A percentile compares a stretch with the other conserved stretches of the same genome.
These are phyloP conservation scores for Clathrus columnatus DNA, from an alignment of 768 basidiomycete species.

Conservation along the genomic window DNA sequence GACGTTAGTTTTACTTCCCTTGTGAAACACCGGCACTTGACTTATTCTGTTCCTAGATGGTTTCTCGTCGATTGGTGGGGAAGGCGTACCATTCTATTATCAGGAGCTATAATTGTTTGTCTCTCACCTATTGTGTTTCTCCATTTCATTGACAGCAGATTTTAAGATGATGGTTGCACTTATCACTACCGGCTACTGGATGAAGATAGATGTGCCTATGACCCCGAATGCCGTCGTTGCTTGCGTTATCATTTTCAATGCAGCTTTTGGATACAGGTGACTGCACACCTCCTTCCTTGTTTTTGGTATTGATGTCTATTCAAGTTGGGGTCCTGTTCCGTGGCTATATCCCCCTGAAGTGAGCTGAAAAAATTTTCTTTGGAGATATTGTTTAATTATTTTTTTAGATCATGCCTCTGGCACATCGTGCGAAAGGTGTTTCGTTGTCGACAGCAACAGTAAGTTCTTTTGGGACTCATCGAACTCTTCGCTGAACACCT, in stretches of 20 bases:
- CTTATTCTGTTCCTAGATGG: constrained; percentile 48
- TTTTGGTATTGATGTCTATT: background rate
- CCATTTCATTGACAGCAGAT: constrained; percentile 1
- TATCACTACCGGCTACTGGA: constrained; percentile 82
- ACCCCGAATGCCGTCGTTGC: constrained; percentile 84
- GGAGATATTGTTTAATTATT: constrained; percentile 7
- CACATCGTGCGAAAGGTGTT: constrained; percentile 91
- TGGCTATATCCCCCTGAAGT: constrained; percentile 89
- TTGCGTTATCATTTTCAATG: constrained; percentile 89
- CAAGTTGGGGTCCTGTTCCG: constrained; percentile 79
- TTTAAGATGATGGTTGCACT: constrained; percentile 74
- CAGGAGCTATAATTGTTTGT: constrained; percentile 71
- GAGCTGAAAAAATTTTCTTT: constrained; percentile 8
- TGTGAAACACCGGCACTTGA: background rate
- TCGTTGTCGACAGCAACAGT: constrained; percentile 83
- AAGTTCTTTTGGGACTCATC: constrained; percentile 14
- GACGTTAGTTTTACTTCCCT: constrained; percentile 47
- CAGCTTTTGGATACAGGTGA: constrained; percentile 83
- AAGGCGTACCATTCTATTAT: constrained; percentile 75
- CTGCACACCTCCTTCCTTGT: constrained; percentile 4
- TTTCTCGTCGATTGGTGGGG: constrained; percentile 91
- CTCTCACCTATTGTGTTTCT: background rate
- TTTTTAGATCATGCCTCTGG: constrained; percentile 78
- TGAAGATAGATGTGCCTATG: constrained; percentile 78
- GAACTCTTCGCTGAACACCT: constrained; percentile 36